Percentiles rank a stretch among this genome's conserved stretches.
These are phyloP conservation scores for Hygrocybe coccinea DNA, from an alignment of 768 basidiomycete genomes.

Conservation along the genomic window DNA sequence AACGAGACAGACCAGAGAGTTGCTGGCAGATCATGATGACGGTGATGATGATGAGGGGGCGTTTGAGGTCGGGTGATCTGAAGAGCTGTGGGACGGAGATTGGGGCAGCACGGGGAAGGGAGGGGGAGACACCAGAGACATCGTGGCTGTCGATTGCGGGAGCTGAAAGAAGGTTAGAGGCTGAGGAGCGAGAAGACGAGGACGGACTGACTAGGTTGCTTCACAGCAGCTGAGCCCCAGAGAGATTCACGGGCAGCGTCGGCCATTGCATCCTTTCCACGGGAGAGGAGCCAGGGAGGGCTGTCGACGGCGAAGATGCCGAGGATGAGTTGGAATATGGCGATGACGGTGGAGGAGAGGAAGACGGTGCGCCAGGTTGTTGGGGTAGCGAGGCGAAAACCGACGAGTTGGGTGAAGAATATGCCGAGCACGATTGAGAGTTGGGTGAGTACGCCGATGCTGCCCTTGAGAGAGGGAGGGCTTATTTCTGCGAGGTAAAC, in stretches of 20 bases:
- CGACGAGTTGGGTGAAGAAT: slow-evolving; percentile 77
- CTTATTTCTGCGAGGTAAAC: slow-evolving; percentile 84
- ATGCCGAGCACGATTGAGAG: slow-evolving; percentile 81
- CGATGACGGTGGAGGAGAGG: slow-evolving; percentile 53
- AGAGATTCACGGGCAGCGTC: background rate
- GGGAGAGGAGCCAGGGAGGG: slow-evolving; percentile 58
- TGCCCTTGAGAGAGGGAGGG: slow-evolving; percentile 69
- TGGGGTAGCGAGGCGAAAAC: slow-evolving; percentile 65
- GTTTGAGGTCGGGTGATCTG: slow-evolving; percentile 48
- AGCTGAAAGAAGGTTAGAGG: background rate
- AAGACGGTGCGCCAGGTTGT: slow-evolving; percentile 69
- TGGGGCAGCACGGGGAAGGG: slow-evolving; percentile 27
- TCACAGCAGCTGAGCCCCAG: background rate
- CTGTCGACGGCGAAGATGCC: slow-evolving; percentile 61
- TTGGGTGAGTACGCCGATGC: slow-evolving; percentile 75
- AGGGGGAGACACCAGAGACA: slow-evolving; percentile 37
- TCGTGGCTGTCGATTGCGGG: slow-evolving; percentile 2
- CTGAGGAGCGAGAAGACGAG: background rate
- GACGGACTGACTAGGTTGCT: background rate
- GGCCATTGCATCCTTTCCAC: slow-evolving; percentile 44
- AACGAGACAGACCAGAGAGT: slow-evolving; percentile 53
- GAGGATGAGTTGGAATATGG: slow-evolving; percentile 51
- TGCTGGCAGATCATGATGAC: slow-evolving; percentile 77
- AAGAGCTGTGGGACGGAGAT: slow-evolving; percentile 53
- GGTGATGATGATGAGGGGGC: slow-evolving; percentile 60